Conservation (phyloP, 176 grass and related monocot species). For the Oryza meyeriana region DNA sequence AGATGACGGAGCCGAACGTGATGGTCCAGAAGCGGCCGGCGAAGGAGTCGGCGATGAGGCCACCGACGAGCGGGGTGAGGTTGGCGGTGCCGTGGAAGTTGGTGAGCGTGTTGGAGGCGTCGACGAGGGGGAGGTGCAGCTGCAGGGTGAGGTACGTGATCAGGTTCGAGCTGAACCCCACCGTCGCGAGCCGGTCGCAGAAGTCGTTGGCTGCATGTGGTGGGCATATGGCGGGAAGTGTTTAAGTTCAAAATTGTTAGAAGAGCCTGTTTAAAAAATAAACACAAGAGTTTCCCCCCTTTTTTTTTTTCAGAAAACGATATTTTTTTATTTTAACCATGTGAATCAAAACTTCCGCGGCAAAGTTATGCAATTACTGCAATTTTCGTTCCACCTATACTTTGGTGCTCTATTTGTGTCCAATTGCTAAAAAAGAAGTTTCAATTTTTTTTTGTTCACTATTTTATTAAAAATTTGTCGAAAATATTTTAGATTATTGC, state of each 20-base stretch:
- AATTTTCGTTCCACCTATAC: neutral
- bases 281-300: neutral
- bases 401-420: neutral
- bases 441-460: neutral
- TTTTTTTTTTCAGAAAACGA: no score
- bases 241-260: conserved; percentile 10
- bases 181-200: conserved; percentile 59
- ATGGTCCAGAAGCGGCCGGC: conserved; percentile 85
- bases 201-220: conserved; percentile 62
- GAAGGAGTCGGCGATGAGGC: conserved; percentile 76
- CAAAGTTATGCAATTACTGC: no score
- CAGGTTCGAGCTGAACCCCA: conserved; percentile 75
- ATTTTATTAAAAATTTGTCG: neutral
- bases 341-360: no score
- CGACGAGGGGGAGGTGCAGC: conserved; percentile 67
- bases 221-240: neutral
- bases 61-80: conserved; percentile 73
- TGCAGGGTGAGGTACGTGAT: conserved; percentile 80
- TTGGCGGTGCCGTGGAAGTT: conserved; percentile 63
- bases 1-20: conserved; percentile 63
- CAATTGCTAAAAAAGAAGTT: neutral
- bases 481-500: neutral
- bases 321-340: no score
- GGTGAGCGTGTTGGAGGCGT: conserved; percentile 70
- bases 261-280: neutral